Base-by-base conservation (phyloP, 768 basidiomycete species). In the Lentinula lateritia region DNA sequence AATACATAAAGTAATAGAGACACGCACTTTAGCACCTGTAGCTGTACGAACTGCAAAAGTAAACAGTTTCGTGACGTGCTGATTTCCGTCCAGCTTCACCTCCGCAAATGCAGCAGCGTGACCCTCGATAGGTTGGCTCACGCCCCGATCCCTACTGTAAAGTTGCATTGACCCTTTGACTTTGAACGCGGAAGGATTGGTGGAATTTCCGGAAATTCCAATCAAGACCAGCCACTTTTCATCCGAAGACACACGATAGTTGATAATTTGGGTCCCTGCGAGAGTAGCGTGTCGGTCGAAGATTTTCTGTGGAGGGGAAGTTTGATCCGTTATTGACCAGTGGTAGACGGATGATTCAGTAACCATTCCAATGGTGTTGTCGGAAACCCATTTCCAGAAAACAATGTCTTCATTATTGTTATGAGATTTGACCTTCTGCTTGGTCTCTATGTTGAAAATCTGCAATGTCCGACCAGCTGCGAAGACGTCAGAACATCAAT, bases 351-450 rank as follows among this genome's bases (percentile, higher is more conserved):
- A 83, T 0, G 90, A 82, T 62, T 98, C 95, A 34, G 96, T 98
- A 68, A 98, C 97, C 77, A 98, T 84, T 68, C 97, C 97, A 64
- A 99, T 88, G 34, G 90, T 90, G 16, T 87, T 85, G 64, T 93
- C 89, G 52, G 88, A 90, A 42, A 98, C 87, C 97, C 97, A 99
- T 73, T 97, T 98, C 97, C 97, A 99, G 76, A 97, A 99, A 28
- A 93, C 88, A 57, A 97, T 82, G 71, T 99, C 96, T 71, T 98
- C 95, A 71, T 86, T 90, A 79, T 88, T 97, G 63, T 87, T 79
- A 71, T 98, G 94, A 32, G 95, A 92, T 71, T 96, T 96, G 75
- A 99, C 92, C 80, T 98, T 98, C 72, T 91, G 89, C 80, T 98
- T 98, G 9, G 91, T 90, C 66, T 96, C 95, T 66, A 99, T 93